Percentiles rank a stretch among this genome's conserved stretches.
Conservation (phyloP, 495 filamentous ascomycete genomes). For the Penicillium turbatum region DNA sequence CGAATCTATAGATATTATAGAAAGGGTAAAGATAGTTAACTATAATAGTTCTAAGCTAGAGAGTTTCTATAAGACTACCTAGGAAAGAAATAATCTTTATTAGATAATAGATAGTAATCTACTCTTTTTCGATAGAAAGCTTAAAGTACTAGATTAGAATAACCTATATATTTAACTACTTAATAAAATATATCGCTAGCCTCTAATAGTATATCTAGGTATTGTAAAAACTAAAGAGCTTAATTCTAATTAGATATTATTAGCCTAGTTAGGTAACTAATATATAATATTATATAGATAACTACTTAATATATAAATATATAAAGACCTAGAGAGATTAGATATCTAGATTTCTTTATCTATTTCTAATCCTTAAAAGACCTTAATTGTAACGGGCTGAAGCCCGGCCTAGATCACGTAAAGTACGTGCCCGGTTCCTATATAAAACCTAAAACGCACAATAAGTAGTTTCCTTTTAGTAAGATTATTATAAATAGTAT, state of each 20-base stretch:
- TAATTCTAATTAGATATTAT: background rate
- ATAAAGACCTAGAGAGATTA: conserved; percentile 6
- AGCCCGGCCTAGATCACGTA: too few relatives aligned
- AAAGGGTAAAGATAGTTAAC: conserved; percentile 27
- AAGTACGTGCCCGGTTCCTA: too few relatives aligned
- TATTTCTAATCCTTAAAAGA: background rate
- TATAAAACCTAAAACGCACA: too few relatives aligned
- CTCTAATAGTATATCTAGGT: conserved; percentile 3
- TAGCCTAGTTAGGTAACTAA: background rate
- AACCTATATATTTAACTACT: conserved; percentile 1
- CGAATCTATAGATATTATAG: too few relatives aligned
- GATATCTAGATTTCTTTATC: background rate
- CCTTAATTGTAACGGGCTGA: too few relatives aligned
- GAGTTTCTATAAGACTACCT: too few relatives aligned
- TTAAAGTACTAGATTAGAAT: background rate
- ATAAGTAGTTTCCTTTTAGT: too few relatives aligned
- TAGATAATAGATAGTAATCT: conserved; percentile 5
- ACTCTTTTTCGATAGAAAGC: background rate
- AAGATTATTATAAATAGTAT: too few relatives aligned
- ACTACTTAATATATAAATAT: too few relatives aligned
- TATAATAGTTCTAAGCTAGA: too few relatives aligned
- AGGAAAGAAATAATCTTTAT: too few relatives aligned
- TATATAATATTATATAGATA: background rate
- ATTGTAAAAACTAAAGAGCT: conserved; percentile 2
- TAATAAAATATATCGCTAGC: conserved; percentile 8